Evolutionary conservation across 805 yeast genomes (phyloP), one percentile per base, ranked within the genome.

Genomic region (Hanseniaspora mollemarum): DNA sequence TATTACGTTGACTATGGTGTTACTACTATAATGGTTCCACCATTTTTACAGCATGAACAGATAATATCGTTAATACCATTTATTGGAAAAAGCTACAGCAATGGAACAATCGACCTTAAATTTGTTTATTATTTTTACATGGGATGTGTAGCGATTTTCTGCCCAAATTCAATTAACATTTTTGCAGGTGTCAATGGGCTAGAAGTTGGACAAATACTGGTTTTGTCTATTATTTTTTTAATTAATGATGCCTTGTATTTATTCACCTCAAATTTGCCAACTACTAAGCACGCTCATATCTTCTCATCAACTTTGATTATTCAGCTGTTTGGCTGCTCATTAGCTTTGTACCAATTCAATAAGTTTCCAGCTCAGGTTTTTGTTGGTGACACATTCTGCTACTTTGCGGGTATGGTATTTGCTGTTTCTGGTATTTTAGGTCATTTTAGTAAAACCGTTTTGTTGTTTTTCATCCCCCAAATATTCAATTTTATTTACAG

Each of bases 301-400:
- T 78, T 88, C 57, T 84, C 95, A 1, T 76, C 83, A 7, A 80
- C 86, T 51, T 71, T 92, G 55, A 67, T 92, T 37, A 68, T 88
- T 1, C 99, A 98, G 21, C 82, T 90, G 60, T 60, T 90, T 37
- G 96, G 96, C 1, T 92, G 86, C 8, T 77, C 94, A 0, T 54
- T 81, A 1, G 94, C 84, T 0, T 67, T 92, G 51, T 75, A 84
- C 58, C 77, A 76, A 57, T 81, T 72, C 70, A 92, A 92, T 63
- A 83, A 88, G 82, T 92, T 73, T 70, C 98, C 98, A 0, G 87
- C 98, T 0, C 68, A 68, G 52, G 97, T 87, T 1, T 92, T 92
- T 67, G 99, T 92, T 7, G 99, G 99, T 28, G 99, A 92, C 63
- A 90, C 98, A 0, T 92, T 83, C 70, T 92, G 99, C 67, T 92